Base-by-base conservation (phyloP, 257 asterid species). In the Prunella vulgaris region DNA sequence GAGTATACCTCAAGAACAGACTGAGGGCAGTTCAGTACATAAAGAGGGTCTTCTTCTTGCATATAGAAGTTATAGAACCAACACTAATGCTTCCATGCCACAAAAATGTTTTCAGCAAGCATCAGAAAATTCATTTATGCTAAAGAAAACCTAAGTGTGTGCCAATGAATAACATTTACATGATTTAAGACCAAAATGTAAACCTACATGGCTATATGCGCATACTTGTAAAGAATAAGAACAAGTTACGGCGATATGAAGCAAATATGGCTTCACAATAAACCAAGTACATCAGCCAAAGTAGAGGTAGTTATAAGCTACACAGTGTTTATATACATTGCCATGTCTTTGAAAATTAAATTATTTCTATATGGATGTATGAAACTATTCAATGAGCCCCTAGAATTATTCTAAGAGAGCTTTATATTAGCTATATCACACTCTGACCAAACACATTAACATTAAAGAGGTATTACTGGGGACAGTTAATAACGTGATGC, bases 1-100 rank as follows among this genome's bases (percentile, higher is more conserved):
- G 24, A 56, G 18, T 56, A 70, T 48, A 78, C 65, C 63, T 78
- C 64, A 70, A 60, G 32, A 70, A n/a, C n/a, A 52, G 61, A 22
- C 28, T 51, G 60, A 46, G 53, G 68, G 59, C 27, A 66, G 30
- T 64, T 22, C 30, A 58, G 53, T 75, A 52, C 37, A 38, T 18
- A 32, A 56, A 56, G 52, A 21, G 35, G 60, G 46, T 51, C 48
- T 63, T 51, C 48, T 63, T 37, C 33, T 4, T 73, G 54, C 52
- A 21, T 32, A 68, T 70, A 74, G 20, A 44, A 52, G 68, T 13
- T 60, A 54, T 27, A 56, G 49, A 59, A 66, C 42, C 32, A 60
- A n/a, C 33, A 17, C 37, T 51, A 69, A 68, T 10, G 32, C 42
- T 52, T 53, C 61, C 37, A 64, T 20, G 44, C 66, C 40, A 52